Conservation (phyloP, 208 protist species). For the Angomonas deanei region DNA sequence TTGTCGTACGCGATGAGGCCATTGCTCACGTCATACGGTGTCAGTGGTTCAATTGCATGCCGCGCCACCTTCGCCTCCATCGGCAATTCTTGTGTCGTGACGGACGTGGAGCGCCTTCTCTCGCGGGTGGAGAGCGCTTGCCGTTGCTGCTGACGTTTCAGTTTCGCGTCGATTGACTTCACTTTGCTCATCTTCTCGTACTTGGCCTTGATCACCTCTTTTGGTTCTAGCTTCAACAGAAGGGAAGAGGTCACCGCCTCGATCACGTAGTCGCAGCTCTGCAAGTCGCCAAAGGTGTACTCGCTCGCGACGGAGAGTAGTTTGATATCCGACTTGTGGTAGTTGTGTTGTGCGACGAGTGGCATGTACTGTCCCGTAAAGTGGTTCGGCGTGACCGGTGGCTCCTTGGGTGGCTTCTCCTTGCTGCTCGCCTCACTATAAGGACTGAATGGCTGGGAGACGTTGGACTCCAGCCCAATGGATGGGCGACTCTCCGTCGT, state of each 20-base stretch:
- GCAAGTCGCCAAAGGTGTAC: constrained; percentile 24
- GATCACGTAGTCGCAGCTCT: constrained; percentile 16
- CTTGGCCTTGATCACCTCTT: not conserved
- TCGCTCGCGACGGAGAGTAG: constrained; percentile 23
- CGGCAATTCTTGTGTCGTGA: not conserved
- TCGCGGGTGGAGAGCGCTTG: not conserved
- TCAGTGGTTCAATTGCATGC: constrained; percentile 9
- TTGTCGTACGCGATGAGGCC: constrained; percentile 37
- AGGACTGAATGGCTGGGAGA: not conserved
- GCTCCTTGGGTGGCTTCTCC: not conserved
- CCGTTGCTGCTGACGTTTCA: not conserved
- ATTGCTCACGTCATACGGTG: constrained; percentile 33
- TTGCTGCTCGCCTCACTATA: not conserved
- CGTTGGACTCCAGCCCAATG: not conserved
- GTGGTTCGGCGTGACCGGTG: not conserved
- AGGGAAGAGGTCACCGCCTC: constrained; percentile 15
- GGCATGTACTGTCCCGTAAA: constrained; percentile 18
- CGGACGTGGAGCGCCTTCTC: not conserved
- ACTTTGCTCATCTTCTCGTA: not conserved
- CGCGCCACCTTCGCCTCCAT: not conserved
- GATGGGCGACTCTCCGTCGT: not conserved
- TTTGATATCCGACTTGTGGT: constrained; percentile 44
- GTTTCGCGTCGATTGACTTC: not conserved
- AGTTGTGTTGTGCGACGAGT: constrained; percentile 41
- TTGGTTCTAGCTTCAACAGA: not conserved